phyloP scores from a whole-genome alignment of 495 filamentous ascomycete genomes.

The Aspergillus kassunensis region DNA sequence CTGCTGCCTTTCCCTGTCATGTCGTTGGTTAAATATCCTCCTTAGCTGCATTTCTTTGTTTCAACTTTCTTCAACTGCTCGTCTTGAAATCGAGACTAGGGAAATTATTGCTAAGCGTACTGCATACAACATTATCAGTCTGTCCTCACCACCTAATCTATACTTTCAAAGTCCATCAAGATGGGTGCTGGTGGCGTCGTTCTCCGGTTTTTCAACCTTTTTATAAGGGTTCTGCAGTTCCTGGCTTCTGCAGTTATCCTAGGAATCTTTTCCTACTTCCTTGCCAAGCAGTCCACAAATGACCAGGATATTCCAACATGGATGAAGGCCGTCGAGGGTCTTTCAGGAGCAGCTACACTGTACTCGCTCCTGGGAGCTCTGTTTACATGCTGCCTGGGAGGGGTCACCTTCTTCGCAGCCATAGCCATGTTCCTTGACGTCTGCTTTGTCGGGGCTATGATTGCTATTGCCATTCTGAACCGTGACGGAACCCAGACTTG shows the following conservation, averaged over 20 bases:
- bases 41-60: background rate
- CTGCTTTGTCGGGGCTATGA: conserved; percentile 72
- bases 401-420: conserved; percentile 66
- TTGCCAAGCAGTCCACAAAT: conserved; percentile 53
- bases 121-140: background rate
- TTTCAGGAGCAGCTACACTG: conserved; percentile 66
- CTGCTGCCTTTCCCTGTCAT: conserved; percentile 16
- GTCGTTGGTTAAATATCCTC: background rate
- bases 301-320: conserved; percentile 55
- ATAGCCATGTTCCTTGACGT: conserved; percentile 76
- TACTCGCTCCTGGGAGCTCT: conserved; percentile 69
- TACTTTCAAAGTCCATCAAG: conserved; percentile 12
- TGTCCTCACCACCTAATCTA: background rate
- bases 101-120: background rate
- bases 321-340: conserved; percentile 75
- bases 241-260: conserved; percentile 66
- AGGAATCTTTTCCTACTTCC: conserved; percentile 68
- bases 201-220: conserved; percentile 58
- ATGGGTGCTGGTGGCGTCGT: conserved; percentile 52
- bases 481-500: conserved; percentile 61
- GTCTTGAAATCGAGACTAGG: background rate
- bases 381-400: conserved; percentile 74
- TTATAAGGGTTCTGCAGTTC: conserved; percentile 68
- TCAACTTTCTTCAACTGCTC: background rate
- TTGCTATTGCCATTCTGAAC: conserved; percentile 71